These are phyloP conservation scores for Claviceps arundinis DNA, from an alignment of 2,329 filamentous ascomycete genomes.

Conservation along the genomic window DNA sequence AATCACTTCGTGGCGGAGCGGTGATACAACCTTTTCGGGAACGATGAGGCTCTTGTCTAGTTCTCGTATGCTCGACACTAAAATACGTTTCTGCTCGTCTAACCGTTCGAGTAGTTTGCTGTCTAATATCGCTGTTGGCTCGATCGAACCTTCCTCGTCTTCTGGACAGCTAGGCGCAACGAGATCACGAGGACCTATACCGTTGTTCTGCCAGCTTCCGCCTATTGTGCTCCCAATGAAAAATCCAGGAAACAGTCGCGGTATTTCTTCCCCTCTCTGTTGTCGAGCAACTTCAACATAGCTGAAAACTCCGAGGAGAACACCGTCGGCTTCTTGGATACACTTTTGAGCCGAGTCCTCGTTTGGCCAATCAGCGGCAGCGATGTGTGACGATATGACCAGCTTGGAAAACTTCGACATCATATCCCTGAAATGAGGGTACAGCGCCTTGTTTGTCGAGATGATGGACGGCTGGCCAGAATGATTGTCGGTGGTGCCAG, in stretches of 20 bases:
- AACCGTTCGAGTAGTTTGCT: slow-evolving; percentile 65
- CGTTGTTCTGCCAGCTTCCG: slow-evolving; percentile 76
- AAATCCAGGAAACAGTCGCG: slow-evolving; percentile 85
- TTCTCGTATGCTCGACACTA: slow-evolving; percentile 75
- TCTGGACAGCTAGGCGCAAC: slow-evolving; percentile 76
- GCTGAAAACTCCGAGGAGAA: slow-evolving; percentile 84
- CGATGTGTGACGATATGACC: slow-evolving; percentile 94
- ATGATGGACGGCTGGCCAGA: slow-evolving; percentile 99
- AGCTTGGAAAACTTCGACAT: slow-evolving; percentile 99
- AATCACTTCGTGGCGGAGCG: slow-evolving; percentile 63
- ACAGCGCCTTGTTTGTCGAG: slow-evolving; percentile 90
- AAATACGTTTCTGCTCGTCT: slow-evolving; percentile 72
- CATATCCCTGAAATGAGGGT: slow-evolving; percentile 96
- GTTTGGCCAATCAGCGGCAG: slow-evolving; percentile 88
- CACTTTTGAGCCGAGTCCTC: slow-evolving; percentile 92
- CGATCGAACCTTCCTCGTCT: slow-evolving; percentile 58
- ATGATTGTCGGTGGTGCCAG: slow-evolving; percentile 95
- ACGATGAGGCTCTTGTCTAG: slow-evolving; percentile 72
- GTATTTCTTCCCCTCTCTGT: slow-evolving; percentile 85
- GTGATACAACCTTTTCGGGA: slow-evolving; percentile 70
- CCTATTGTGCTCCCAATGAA: slow-evolving; percentile 72
- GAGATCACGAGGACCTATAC: slow-evolving; percentile 50
- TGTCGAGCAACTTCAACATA: slow-evolving; percentile 93
- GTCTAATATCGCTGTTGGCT: slow-evolving; percentile 65
- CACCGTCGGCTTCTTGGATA: slow-evolving; percentile 91